Evolutionary conservation across 371 early-diverging fungal genomes (phyloP).

Genomic region (Haplosporangium sp.): DNA sequence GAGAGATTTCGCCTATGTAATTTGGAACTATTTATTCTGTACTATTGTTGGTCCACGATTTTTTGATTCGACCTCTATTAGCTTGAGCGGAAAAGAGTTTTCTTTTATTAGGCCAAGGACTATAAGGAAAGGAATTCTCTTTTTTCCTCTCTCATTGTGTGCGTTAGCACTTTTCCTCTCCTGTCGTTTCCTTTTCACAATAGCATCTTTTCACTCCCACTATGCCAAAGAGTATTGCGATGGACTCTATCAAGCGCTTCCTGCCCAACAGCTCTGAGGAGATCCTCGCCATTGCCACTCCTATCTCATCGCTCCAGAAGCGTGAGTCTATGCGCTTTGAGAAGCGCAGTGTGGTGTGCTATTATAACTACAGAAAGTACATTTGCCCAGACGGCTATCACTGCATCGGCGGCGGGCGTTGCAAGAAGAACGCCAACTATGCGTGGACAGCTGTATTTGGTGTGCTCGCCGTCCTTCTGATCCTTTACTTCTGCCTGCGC

Average conservation of each 20-base stretch:
- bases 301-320: slow-evolving; percentile 15
- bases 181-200: not conserved
- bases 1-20: no score
- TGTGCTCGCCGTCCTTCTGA: slow-evolving; percentile 14
- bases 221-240: slow-evolving; percentile 5
- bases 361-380: not conserved
- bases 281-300: slow-evolving; percentile 6
- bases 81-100: no score
- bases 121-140: not conserved
- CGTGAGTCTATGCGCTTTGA: slow-evolving; percentile 31
- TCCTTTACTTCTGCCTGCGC: slow-evolving; percentile 10
- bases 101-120: no score
- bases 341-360: slow-evolving; percentile 32
- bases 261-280: slow-evolving; percentile 11
- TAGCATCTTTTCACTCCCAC: not conserved
- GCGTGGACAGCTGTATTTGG: slow-evolving; percentile 40
- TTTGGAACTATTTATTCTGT: no score
- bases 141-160: not conserved
- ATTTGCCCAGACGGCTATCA: slow-evolving; percentile 24
- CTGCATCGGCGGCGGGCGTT: slow-evolving; percentile 8
- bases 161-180: not conserved
- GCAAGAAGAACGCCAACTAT: slow-evolving; percentile 34
- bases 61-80: no score
- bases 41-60: no score
- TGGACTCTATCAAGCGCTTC: slow-evolving; percentile 9